phyloP scores from a whole-genome alignment of 1,139 yeast species.

The Debaryomyces fabryi region DNA sequence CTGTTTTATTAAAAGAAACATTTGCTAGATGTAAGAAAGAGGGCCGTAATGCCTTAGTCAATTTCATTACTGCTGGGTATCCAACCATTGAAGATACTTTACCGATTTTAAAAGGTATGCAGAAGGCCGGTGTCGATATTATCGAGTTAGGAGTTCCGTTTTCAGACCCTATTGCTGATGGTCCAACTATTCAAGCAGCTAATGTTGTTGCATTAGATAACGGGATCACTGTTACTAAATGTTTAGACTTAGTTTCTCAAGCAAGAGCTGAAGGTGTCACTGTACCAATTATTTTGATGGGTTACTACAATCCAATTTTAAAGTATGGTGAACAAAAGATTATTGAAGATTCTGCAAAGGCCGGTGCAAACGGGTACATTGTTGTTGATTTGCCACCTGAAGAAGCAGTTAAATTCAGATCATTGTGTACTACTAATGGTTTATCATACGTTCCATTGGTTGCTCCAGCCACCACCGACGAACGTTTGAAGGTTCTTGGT shows the following conservation, averaged over 20 bases:
- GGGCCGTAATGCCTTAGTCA: constrained; percentile 84
- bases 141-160: constrained; percentile 96
- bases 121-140: constrained; percentile 92
- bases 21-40: constrained; percentile 72
- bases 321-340: constrained; percentile 87
- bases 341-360: constrained; percentile 72
- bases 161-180: constrained; percentile 99
- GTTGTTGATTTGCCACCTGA: constrained; percentile 97
- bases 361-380: constrained; percentile 95
- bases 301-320: constrained; percentile 93
- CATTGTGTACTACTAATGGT: constrained; percentile 65
- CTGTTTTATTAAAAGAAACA: constrained; percentile 67
- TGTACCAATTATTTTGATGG: constrained; percentile 91
- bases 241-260: constrained; percentile 67
- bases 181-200: constrained; percentile 92
- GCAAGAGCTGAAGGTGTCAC: constrained; percentile 86
- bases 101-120: constrained; percentile 83
- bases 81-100: constrained; percentile 88
- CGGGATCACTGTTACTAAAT: constrained; percentile 71
- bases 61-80: constrained; percentile 92
- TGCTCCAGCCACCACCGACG: constrained; percentile 95
- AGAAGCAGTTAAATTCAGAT: constrained; percentile 88
- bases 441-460: constrained; percentile 89
- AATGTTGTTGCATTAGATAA: constrained; percentile 78
- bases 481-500: constrained; percentile 74